Percentiles rank a stretch among this genome's conserved stretches.
Evolutionary conservation across 768 basidiomycete genomes (phyloP).

Genomic region (Pulveroboletus sp.): DNA sequence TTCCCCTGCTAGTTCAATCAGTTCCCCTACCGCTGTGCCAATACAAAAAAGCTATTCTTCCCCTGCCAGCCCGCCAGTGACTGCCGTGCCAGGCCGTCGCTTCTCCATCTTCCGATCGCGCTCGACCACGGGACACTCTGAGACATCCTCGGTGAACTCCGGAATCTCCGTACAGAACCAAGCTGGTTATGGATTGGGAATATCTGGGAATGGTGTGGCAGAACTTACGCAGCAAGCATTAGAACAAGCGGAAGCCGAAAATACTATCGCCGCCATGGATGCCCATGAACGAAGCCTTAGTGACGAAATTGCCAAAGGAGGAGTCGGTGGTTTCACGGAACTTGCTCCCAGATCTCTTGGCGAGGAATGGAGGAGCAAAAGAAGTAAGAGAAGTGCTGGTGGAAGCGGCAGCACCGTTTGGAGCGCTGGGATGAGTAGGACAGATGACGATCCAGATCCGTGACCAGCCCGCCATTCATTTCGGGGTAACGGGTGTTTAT

Average conservation of each 20-base stretch:
- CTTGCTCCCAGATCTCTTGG: conserved; percentile 45
- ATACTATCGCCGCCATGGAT: conserved; percentile 73
- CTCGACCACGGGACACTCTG: conserved; percentile 42
- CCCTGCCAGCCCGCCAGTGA: conserved; percentile 30
- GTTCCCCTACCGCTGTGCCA: conserved; percentile 31
- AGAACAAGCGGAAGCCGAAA: conserved; percentile 76
- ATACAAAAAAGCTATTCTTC: conserved; percentile 42
- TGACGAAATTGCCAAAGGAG: conserved; percentile 74
- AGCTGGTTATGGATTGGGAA: conserved; percentile 30
- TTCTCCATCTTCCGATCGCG: conserved; percentile 71
- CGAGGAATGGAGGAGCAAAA: conserved; percentile 56
- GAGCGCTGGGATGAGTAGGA: conserved; percentile 80
- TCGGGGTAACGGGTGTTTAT: conserved; percentile 6
- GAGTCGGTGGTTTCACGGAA: conserved; percentile 76
- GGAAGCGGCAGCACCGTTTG: conserved; percentile 81
- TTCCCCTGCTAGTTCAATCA: conserved; percentile 30
- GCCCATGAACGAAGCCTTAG: conserved; percentile 71
- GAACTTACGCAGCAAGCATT: conserved; percentile 73
- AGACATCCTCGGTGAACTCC: conserved; percentile 49
- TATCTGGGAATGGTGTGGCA: conserved; percentile 27
- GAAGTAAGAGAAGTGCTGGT: conserved; percentile 47
- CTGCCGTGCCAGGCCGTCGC: conserved; percentile 38
- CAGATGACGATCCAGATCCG: conserved; percentile 45
- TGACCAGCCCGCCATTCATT: conserved; percentile 13
- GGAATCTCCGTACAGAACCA: conserved; percentile 36